Conservation (phyloP, 2,329 filamentous ascomycete species). For the Didymella pinodella region DNA sequence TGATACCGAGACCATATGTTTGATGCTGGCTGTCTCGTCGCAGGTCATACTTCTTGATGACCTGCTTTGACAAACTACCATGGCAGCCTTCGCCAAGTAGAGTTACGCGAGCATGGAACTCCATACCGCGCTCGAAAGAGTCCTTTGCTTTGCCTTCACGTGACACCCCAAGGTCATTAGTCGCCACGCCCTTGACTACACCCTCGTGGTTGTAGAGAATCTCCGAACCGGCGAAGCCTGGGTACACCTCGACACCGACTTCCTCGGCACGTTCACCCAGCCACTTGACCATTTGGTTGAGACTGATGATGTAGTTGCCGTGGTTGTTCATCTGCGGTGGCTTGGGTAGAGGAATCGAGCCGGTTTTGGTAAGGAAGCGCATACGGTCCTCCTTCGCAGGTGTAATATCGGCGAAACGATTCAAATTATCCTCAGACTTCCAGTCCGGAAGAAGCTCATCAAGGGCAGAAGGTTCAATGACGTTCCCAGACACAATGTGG, state of each 20-base stretch:
- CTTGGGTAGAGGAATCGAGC: conserved; percentile 79
- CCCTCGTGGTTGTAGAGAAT: conserved; percentile 87
- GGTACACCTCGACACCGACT: conserved; percentile 92
- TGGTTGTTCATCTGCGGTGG: conserved; percentile 98
- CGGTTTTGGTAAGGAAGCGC: conserved; percentile 88
- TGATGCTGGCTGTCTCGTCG: conserved; percentile 89
- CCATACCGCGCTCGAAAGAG: conserved; percentile 95
- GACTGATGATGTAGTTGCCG: conserved; percentile 95
- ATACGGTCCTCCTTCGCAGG: conserved; percentile 85
- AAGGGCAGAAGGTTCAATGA: conserved; percentile 87
- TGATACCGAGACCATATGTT: conserved; percentile 92
- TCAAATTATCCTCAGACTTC: conserved; percentile 86
- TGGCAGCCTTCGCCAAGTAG: conserved; percentile 95
- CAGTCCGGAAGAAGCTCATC: conserved; percentile 93
- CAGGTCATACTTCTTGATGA: conserved; percentile 92
- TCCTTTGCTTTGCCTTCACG: conserved; percentile 86
- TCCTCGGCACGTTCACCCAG: conserved; percentile 96
- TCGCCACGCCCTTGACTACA: conserved; percentile 91
- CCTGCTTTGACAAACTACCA: conserved; percentile 92
- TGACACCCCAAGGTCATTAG: conserved; percentile 88
- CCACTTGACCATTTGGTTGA: conserved; percentile 97
- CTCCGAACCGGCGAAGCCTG: conserved; percentile 93
- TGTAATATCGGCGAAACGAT: conserved; percentile 86
- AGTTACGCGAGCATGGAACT: conserved; percentile 92
- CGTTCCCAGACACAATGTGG: conserved; percentile 94